Base-by-base conservation (phyloP, 805 yeast genomes). In the Blastobotrys robertii region DNA sequence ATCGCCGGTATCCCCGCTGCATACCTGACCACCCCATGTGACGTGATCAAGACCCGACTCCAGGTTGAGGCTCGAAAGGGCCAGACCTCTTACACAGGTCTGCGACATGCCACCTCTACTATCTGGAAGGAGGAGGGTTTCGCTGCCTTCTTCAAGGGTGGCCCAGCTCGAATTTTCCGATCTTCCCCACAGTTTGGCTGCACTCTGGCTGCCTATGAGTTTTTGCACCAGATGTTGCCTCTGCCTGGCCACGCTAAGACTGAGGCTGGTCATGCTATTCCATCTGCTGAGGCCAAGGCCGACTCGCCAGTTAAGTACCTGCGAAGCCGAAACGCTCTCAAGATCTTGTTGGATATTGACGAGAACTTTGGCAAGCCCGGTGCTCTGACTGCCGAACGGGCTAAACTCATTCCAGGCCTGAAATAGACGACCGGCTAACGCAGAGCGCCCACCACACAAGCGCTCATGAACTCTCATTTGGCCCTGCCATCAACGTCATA, bases 1-100 rank as follows among this genome's bases (percentile, higher is more conserved):
- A 60, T 88, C 50, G 97, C 98, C 10, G 98, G 97, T 59, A 86
- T 94, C 69, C 98, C 98, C 8, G 94, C 97, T 28, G 97, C 97
- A 8, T 90, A 83, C 62, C 68, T 88, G 51, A 90, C 98, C 1
- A 90, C 98, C 0, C 98, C 98, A 1, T 87, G 86, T 57, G 98
- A 90, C 69, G 97, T 90, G 39, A 84, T 92, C 55, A 90, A 90
- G 68, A 90, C 98, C 3, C 79, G 97, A 64, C 69, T 90, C 50
- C 98, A 90, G 67, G 79, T 86, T 47, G 94, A 80, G 60, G 72
- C 85, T 4, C 77, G 81, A 49, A 66, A 72, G 44, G 90, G 88
- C 43, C 95, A 85, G 56, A 73, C 83, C 11, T 74, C 74, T 37
- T 90, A 90, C 66, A 70, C 63, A 16, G 90, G 94, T 45, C 80